phyloP scores from a whole-genome alignment of 371 early-diverging fungal species.

The Rhizopus arrhizus region DNA sequence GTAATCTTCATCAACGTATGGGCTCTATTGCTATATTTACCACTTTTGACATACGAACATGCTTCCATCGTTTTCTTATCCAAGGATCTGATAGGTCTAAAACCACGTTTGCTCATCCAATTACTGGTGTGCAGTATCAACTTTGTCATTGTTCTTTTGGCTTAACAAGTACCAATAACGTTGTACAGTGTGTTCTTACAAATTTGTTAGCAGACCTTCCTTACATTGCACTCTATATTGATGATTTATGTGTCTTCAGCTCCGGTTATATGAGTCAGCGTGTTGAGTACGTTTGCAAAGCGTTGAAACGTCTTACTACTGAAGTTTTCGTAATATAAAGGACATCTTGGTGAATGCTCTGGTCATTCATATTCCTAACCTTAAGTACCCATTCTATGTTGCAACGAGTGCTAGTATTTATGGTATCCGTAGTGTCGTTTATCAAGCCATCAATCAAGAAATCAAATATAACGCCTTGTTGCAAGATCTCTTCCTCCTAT shows the following conservation, averaged over 20 bases:
- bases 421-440: conserved; percentile 41
- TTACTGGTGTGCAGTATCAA: neutral
- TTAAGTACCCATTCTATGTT: conserved; percentile 28
- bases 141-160: conserved; percentile 2
- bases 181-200: conserved; percentile 4
- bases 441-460: conserved; percentile 19
- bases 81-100: neutral
- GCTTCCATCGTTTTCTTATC: neutral
- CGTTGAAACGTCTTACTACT: conserved; percentile 5
- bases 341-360: too few relatives aligned
- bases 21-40: neutral
- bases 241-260: conserved; percentile 8
- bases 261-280: neutral
- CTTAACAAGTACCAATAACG: neutral
- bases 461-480: conserved; percentile 16
- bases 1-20: neutral
- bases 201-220: conserved; percentile 6
- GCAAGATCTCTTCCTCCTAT: conserved; percentile 10
- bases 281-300: conserved; percentile 4
- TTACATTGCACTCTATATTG: conserved; percentile 8
- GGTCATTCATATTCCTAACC: conserved; percentile 26
- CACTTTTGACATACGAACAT: neutral
- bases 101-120: neutral
- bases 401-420: conserved; percentile 44
- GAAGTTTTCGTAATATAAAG: too few relatives aligned